Evolutionary conservation across 1,139 yeast genomes (phyloP).

Genomic region (Yamadazyma diospyri): DNA sequence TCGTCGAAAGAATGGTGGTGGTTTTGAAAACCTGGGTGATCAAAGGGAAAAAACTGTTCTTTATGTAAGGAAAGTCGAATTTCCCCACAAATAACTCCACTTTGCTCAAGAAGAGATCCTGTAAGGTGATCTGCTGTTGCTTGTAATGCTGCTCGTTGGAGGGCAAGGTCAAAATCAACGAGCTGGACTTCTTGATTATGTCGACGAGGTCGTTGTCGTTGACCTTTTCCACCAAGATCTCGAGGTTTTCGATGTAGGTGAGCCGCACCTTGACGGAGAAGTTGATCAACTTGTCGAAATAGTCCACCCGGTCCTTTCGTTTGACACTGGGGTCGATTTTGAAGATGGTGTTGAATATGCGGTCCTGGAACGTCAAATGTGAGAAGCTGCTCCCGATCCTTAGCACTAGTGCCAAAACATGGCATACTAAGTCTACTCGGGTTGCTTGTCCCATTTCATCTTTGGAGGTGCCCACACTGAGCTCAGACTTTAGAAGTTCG

Average conservation of each 20-base stretch:
- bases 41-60: conserved; percentile 69
- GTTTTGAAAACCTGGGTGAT: conserved; percentile 72
- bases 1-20: conserved; percentile 78
- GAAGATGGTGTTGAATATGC: conserved; percentile 43
- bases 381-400: conserved; percentile 68
- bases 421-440: conserved; percentile 41
- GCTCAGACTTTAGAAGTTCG: conserved; percentile 40
- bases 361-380: conserved; percentile 72
- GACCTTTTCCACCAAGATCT: conserved; percentile 49
- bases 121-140: conserved; percentile 42
- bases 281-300: conserved; percentile 38
- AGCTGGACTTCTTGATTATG: conserved; percentile 28
- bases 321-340: conserved; percentile 29
- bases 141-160: conserved; percentile 25
- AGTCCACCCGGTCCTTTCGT: conserved; percentile 29
- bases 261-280: conserved; percentile 35
- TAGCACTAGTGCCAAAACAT: conserved; percentile 55
- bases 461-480: conserved; percentile 18
- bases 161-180: conserved; percentile 25
- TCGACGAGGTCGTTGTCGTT: conserved; percentile 43
- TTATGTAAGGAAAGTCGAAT: conserved; percentile 69
- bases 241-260: conserved; percentile 53
- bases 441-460: conserved; percentile 14
- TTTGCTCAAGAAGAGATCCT: conserved; percentile 53
- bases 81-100: conserved; percentile 42